phyloP scores from a whole-genome alignment of 352 stramenopile genomes.

The Globisporangium recalcitrans region DNA sequence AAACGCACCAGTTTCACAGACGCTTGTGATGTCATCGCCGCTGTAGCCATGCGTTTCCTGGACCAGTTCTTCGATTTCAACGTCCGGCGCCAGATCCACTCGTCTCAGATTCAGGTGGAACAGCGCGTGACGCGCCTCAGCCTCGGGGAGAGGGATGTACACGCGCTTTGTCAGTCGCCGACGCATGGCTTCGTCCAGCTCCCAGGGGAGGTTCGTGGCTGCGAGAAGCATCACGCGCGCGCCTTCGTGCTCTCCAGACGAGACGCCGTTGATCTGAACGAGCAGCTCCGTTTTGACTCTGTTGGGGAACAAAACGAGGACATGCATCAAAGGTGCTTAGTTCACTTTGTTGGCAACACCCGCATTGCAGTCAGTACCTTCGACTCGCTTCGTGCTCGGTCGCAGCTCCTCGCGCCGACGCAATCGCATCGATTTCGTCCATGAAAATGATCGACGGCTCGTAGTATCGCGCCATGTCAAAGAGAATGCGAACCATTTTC shows the following conservation, averaged over 20 bases:
- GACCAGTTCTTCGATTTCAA: conserved; percentile 61
- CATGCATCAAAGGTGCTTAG: neutral
- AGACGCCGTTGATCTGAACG: conserved; percentile 97
- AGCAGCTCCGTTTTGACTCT: conserved; percentile 97
- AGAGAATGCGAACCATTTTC: conserved; percentile 96
- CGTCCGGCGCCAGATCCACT: conserved; percentile 35
- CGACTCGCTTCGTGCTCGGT: conserved; percentile 82
- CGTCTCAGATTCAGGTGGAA: conserved; percentile 31
- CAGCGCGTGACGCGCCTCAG: conserved; percentile 21
- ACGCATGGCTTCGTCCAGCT: conserved; percentile 91
- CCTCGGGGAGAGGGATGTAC: conserved; percentile 16
- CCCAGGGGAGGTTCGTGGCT: conserved; percentile 96
- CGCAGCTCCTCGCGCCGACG: conserved; percentile 64
- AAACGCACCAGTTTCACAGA: conserved; percentile 38
- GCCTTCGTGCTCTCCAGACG: conserved; percentile 52
- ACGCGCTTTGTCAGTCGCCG: conserved; percentile 92
- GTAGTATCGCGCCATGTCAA: conserved; percentile 97
- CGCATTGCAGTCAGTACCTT: conserved; percentile 26
- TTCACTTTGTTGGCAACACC: neutral
- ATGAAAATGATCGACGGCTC: conserved; percentile 98
- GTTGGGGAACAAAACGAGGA: no score
- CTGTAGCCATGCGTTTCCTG: conserved; percentile 76
- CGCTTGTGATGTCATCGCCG: conserved; percentile 80
- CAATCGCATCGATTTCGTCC: conserved; percentile 97
- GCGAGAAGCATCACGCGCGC: conserved; percentile 90